Evolutionary conservation across 495 filamentous ascomycete genomes (phyloP).

Genomic region (Xylaria venustula): DNA sequence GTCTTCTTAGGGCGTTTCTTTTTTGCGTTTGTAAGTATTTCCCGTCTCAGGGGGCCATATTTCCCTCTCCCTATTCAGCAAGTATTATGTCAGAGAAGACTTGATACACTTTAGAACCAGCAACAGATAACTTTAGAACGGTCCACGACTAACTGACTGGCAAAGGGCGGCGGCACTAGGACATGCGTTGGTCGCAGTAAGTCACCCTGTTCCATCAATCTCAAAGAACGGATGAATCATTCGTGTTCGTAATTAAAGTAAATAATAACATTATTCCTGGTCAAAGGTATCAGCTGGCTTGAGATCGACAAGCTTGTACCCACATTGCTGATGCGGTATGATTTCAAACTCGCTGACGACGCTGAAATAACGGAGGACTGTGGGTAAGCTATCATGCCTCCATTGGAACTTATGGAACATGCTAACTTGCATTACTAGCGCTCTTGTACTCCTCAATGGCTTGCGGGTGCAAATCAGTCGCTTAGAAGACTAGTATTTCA

Average conservation of each 20-base stretch:
- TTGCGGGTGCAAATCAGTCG: not conserved
- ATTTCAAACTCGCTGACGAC: slow-evolving; percentile 1
- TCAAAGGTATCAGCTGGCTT: slow-evolving; percentile 1
- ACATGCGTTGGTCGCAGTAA: slow-evolving; percentile 4
- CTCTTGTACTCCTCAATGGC: not conserved
- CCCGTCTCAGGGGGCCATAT: no score
- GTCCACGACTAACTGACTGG: no score
- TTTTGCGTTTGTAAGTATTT: slow-evolving; percentile 1
- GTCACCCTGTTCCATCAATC: not conserved
- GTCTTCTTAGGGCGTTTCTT: not conserved
- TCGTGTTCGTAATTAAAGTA: no score
- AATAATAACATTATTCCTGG: not conserved
- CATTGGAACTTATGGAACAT: not conserved
- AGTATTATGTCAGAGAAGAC: no score
- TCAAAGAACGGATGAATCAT: not conserved
- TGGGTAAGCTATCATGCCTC: not conserved
- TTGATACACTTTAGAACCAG: no score
- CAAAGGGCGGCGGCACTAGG: slow-evolving; percentile 2
- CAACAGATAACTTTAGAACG: no score
- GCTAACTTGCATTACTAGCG: not conserved
- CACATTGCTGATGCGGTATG: slow-evolving; percentile 5
- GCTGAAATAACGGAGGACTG: slow-evolving; percentile 2
- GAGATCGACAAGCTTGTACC: slow-evolving; percentile 2
- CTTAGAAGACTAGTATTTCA: not conserved
- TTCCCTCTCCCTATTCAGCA: no score